Conservation (phyloP, 805 yeast genomes). For the Wickerhamomyces ciferrii region DNA sequence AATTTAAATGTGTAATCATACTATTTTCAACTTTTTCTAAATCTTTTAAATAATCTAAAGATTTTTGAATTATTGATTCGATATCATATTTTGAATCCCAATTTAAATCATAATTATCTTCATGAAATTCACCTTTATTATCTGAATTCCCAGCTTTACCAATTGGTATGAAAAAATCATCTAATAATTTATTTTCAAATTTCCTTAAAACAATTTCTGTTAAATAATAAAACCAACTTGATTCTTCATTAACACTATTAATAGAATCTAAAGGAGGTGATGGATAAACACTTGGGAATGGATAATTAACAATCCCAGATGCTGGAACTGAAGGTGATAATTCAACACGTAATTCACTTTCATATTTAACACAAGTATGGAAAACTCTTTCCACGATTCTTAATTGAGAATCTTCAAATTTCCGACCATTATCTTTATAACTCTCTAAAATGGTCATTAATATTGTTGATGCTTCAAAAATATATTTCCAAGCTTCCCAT, state of each 20-base stretch:
- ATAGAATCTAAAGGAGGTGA: slow-evolving; percentile 16
- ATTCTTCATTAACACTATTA: slow-evolving; percentile 11
- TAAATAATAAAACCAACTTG: slow-evolving; percentile 19
- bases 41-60: slow-evolving; percentile 11
- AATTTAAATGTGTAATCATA: slow-evolving; percentile 10
- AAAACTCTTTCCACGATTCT: slow-evolving; percentile 15
- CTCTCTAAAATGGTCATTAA: slow-evolving; percentile 16
- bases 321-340: slow-evolving; percentile 19
- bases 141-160: slow-evolving; percentile 3
- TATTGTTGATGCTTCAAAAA: slow-evolving; percentile 15
- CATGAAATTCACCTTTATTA: slow-evolving; percentile 8
- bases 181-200: slow-evolving; percentile 18
- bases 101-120: slow-evolving; percentile 9
- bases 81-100: slow-evolving; percentile 16
- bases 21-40: slow-evolving; percentile 14
- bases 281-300: slow-evolving; percentile 19
- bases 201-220: slow-evolving; percentile 20
- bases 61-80: slow-evolving; percentile 5
- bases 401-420: slow-evolving; percentile 13
- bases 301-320: slow-evolving; percentile 19
- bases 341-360: slow-evolving; percentile 20
- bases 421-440: slow-evolving; percentile 12
- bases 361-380: slow-evolving; percentile 19
- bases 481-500: slow-evolving; percentile 15
- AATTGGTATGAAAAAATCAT: slow-evolving; percentile 17